Evolutionary conservation across 2,329 filamentous ascomycete genomes (phyloP).

Genomic region (Zymoseptoria tritici): DNA sequence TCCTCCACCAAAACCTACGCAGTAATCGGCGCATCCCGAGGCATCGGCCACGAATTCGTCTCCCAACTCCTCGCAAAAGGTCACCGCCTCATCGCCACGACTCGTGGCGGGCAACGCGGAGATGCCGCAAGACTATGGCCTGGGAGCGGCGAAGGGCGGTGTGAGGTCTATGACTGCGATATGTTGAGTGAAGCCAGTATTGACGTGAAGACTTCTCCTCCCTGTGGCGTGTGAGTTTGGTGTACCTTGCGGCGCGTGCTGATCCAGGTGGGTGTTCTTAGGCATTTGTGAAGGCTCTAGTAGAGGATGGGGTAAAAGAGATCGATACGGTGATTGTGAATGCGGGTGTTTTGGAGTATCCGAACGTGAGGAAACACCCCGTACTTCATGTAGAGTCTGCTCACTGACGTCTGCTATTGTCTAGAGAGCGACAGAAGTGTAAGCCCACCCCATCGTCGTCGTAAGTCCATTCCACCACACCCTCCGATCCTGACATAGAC

Average conservation of each 20-base stretch:
- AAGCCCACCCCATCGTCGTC: conserved; percentile 13
- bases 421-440: conserved; percentile 45
- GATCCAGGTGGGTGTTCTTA: no score
- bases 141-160: conserved; percentile 1
- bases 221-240: no score
- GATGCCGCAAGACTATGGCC: conserved; percentile 10
- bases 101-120: conserved; percentile 14
- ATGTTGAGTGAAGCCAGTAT: conserved; percentile 48
- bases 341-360: conserved; percentile 50
- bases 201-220: conserved; percentile 26
- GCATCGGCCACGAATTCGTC: conserved; percentile 48
- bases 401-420: no score
- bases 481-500: no score
- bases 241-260: no score
- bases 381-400: no score
- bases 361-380: conserved; percentile 40
- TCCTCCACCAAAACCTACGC: conserved; percentile 35
- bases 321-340: conserved; percentile 52
- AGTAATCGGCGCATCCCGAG: conserved; percentile 41
- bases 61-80: conserved; percentile 42
- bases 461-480: no score
- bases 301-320: conserved; percentile 12
- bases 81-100: conserved; percentile 46
- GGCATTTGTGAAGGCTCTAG: conserved; percentile 5
- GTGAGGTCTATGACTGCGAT: conserved; percentile 37